These are phyloP conservation scores for Aureobasidium lini DNA, from an alignment of 2,329 filamentous ascomycete genomes.

Conservation along the genomic window DNA sequence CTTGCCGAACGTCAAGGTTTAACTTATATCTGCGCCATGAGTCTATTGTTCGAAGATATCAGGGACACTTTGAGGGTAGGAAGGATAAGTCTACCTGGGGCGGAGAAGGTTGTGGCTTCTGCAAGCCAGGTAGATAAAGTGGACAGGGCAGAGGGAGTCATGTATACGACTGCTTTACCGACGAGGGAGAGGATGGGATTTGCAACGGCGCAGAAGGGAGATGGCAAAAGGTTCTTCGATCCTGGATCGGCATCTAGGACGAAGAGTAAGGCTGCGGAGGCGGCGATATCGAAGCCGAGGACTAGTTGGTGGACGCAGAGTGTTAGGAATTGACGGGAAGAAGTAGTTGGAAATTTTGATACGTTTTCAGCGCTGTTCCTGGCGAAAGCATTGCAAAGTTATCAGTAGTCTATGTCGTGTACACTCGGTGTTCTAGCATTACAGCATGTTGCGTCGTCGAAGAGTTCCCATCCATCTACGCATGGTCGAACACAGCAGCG, in stretches of 20 bases:
- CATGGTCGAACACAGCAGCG: neutral
- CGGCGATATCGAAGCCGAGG: neutral
- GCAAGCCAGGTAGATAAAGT: neutral
- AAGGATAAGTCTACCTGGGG: constrained; percentile 2
- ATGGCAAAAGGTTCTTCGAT: neutral
- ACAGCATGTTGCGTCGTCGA: too few species aligned
- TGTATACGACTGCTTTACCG: neutral
- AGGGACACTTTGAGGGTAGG: constrained; percentile 63
- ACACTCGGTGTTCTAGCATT: too few species aligned
- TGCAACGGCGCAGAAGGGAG: neutral
- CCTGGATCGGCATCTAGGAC: neutral
- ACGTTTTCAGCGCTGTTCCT: too few species aligned
- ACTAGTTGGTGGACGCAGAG: constrained; percentile 4
- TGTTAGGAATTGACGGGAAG: neutral
- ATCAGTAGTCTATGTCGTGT: too few species aligned
- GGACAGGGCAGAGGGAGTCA: neutral
- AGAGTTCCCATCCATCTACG: neutral
- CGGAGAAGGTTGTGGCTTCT: neutral
- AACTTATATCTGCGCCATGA: constrained; percentile 94
- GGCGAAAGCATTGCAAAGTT: too few species aligned
- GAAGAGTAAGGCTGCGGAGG: neutral
- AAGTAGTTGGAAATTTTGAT: too few species aligned
- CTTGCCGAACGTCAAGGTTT: constrained; percentile 67
- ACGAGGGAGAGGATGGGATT: neutral
- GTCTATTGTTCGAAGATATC: constrained; percentile 79